Evolutionary conservation across 2,329 filamentous ascomycete species (phyloP).

Genomic region (Colletotrichum graminicola): DNA sequence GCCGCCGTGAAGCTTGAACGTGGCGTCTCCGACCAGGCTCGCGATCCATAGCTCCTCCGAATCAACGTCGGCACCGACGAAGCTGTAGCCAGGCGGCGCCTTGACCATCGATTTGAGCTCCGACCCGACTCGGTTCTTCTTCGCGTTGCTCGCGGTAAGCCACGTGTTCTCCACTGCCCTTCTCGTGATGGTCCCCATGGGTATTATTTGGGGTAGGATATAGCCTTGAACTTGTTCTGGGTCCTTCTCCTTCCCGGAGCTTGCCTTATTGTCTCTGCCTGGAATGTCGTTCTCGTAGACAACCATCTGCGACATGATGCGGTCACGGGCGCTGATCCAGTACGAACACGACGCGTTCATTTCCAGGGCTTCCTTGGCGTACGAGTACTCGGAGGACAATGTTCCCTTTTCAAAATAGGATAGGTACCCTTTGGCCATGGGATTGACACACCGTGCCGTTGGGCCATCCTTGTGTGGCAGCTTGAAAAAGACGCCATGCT

Average conservation of each 20-base stretch:
- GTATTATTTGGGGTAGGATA: constrained; percentile 94
- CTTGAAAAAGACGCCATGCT: constrained; percentile 82
- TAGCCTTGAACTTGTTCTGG: constrained; percentile 68
- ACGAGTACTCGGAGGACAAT: constrained; percentile 86
- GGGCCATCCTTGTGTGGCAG: constrained; percentile 97
- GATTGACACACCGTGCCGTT: constrained; percentile 83
- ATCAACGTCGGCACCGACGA: constrained; percentile 97
- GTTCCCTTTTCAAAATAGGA: constrained; percentile 91
- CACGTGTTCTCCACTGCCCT: constrained; percentile 97
- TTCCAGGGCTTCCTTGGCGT: constrained; percentile 94
- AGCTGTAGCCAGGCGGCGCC: constrained; percentile 89
- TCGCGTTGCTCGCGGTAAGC: constrained; percentile 97
- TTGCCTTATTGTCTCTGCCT: constrained; percentile 15
- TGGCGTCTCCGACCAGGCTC: constrained; percentile 91
- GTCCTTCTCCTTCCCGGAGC: constrained; percentile 42
- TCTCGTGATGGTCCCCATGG: constrained; percentile 97
- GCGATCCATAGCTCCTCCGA: constrained; percentile 99
- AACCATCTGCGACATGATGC: constrained; percentile 95
- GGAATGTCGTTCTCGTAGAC: constrained; percentile 79
- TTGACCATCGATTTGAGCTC: constrained; percentile 97
- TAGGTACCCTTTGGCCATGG: constrained; percentile 91
- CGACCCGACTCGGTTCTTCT: constrained; percentile 94
- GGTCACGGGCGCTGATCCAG: constrained; percentile 95
- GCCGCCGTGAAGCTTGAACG: constrained; percentile 94
- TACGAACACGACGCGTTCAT: constrained; percentile 99